These are phyloP conservation scores for Ceratobasidium sp. DNA, from an alignment of 1,284 basidiomycete species.

Conservation along the genomic window DNA sequence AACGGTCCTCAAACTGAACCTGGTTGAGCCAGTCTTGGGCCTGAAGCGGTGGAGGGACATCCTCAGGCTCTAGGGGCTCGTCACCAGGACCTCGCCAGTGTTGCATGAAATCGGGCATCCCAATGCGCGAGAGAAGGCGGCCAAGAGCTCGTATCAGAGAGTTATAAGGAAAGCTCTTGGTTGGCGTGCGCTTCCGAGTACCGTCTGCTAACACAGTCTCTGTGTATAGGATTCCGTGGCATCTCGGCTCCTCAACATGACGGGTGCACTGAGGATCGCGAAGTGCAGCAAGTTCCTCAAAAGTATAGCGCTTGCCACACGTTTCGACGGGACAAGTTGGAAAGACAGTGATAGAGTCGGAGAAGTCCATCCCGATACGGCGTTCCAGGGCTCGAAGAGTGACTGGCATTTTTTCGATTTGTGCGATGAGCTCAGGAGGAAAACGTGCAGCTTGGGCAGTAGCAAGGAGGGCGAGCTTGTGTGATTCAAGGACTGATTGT, in stretches of 20 bases:
- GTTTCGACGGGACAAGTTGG: background rate
- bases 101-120: background rate
- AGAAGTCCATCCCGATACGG: conserved; percentile 5
- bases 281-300: background rate
- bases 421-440: background rate
- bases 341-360: background rate
- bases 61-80: background rate
- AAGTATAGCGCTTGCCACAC: conserved; percentile 3
- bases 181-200: conserved; percentile 12
- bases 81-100: conserved; percentile 4
- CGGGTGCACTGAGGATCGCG: background rate
- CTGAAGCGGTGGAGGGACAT: background rate
- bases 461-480: background rate
- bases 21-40: too few species aligned
- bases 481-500: background rate
- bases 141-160: background rate
- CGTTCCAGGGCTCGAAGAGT: conserved; percentile 1
- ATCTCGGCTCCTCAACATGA: background rate
- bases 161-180: conserved; percentile 29
- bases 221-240: background rate
- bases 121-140: background rate
- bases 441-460: background rate
- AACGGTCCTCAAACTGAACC: too few species aligned
- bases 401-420: background rate
- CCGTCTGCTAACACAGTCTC: background rate